phyloP scores from a whole-genome alignment of 345 rosid genomes.

The Chamaenerion angustifolium region DNA sequence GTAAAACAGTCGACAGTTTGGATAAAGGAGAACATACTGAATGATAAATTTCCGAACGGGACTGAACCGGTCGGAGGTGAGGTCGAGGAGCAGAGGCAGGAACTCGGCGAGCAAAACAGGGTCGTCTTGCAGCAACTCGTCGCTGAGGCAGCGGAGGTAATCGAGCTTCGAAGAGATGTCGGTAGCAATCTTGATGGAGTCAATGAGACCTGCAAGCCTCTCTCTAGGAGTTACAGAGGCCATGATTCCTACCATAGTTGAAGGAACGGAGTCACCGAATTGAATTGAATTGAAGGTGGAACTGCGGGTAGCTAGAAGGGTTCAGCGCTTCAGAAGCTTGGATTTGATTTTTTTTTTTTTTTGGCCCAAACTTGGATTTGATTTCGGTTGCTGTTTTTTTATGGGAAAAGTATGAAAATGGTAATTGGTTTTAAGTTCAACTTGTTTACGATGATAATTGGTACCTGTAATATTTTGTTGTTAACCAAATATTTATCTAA shows the following conservation, averaged over 20 bases:
- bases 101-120: slow-evolving; percentile 34
- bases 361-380: no score
- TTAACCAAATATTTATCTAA: no score
- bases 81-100: slow-evolving; percentile 64
- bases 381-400: no score
- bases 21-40: slow-evolving; percentile 30
- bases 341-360: no score
- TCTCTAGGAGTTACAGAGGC: slow-evolving; percentile 31
- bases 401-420: no score
- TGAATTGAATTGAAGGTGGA: no score
- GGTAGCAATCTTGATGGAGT: slow-evolving; percentile 38
- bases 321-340: no score
- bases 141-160: slow-evolving; percentile 40
- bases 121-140: slow-evolving; percentile 29
- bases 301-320: no score
- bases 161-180: slow-evolving; percentile 62
- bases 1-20: not conserved
- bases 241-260: slow-evolving; percentile 39
- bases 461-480: no score
- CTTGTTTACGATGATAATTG: no score
- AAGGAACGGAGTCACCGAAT: not conserved
- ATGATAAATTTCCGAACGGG: slow-evolving; percentile 71
- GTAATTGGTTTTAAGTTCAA: no score
- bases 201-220: slow-evolving; percentile 35
- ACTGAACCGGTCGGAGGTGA: slow-evolving; percentile 44